phyloP scores from a whole-genome alignment of 257 asterid genomes.

The Nicotiana noctiflora region DNA sequence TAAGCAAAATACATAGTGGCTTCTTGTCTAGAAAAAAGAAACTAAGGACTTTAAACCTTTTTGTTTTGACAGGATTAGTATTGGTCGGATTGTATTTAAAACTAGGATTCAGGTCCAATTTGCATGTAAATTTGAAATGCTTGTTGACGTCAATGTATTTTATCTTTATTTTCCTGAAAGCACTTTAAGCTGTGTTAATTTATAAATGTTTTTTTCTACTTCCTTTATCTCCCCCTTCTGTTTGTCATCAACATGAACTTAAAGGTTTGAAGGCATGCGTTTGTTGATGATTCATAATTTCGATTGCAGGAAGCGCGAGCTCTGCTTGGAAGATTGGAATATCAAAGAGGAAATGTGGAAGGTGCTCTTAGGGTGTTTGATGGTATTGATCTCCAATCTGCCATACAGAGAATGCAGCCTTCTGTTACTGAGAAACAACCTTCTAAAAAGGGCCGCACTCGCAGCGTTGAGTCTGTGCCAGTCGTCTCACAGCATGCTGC shows the following conservation, averaged over 20 bases:
- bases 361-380: conserved; percentile 94
- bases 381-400: conserved; percentile 94
- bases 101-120: neutral
- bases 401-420: conserved; percentile 77
- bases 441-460: conserved; percentile 68
- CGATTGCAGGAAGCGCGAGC: conserved; percentile 94
- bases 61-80: neutral
- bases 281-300: conserved; percentile 25
- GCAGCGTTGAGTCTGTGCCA: conserved; percentile 41
- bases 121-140: neutral
- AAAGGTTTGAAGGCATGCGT: conserved; percentile 25
- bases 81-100: neutral
- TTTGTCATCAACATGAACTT: conserved; percentile 21
- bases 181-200: neutral
- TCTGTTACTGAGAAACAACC: conserved; percentile 51
- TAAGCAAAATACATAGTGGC: neutral
- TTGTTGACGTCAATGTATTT: neutral
- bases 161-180: neutral
- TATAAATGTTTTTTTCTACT: conserved; percentile 5
- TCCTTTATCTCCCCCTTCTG: neutral
- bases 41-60: neutral
- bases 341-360: conserved; percentile 96
- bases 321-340: conserved; percentile 94
- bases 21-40: neutral
- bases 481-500: conserved; percentile 78